Percentiles rank a stretch among this genome's conserved stretches.
These are phyloP conservation scores for Suillus spraguei DNA, from an alignment of 768 basidiomycete genomes.

Conservation along the genomic window DNA sequence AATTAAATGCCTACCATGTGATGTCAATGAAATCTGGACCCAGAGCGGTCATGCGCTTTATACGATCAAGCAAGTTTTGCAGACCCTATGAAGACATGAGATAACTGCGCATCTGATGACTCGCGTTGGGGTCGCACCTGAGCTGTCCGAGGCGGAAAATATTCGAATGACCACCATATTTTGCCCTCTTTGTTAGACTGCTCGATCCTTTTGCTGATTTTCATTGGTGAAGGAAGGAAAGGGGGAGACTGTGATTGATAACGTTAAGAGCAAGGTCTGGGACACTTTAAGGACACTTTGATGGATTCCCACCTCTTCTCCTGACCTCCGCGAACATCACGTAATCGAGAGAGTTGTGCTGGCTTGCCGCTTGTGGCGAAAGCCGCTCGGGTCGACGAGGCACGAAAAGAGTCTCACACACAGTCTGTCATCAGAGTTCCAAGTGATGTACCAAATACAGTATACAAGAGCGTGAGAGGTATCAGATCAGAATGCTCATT, in stretches of 20 bases:
- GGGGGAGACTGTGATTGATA: constrained; percentile 26
- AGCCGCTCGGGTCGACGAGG: background rate
- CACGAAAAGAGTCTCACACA: constrained; percentile 2
- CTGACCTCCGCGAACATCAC: background rate
- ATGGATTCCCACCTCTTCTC: constrained; percentile 13
- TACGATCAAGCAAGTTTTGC: constrained; percentile 96
- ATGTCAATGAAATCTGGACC: constrained; percentile 99
- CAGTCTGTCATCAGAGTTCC: background rate
- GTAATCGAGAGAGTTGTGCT: constrained; percentile 7
- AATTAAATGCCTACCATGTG: constrained; percentile 66
- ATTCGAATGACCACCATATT: constrained; percentile 98
- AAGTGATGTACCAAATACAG: background rate
- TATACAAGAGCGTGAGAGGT: constrained; percentile 8
- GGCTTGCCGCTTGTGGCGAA: constrained; percentile 2
- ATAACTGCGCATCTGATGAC: background rate
- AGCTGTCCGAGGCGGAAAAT: constrained; percentile 94
- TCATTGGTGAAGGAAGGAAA: constrained; percentile 55
- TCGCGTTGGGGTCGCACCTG: constrained; percentile 55
- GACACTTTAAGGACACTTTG: background rate
- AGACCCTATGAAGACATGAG: constrained; percentile 35
- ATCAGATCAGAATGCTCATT: background rate
- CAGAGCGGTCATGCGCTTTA: constrained; percentile 94
- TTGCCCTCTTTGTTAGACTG: constrained; percentile 84
- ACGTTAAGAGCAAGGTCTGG: constrained; percentile 21
- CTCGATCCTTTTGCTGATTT: constrained; percentile 92